A percentile compares a stretch with the other conserved stretches of the same genome.
Evolutionary conservation across 306 rosid species (phyloP).

Genomic region (Vicia sativa): DNA sequence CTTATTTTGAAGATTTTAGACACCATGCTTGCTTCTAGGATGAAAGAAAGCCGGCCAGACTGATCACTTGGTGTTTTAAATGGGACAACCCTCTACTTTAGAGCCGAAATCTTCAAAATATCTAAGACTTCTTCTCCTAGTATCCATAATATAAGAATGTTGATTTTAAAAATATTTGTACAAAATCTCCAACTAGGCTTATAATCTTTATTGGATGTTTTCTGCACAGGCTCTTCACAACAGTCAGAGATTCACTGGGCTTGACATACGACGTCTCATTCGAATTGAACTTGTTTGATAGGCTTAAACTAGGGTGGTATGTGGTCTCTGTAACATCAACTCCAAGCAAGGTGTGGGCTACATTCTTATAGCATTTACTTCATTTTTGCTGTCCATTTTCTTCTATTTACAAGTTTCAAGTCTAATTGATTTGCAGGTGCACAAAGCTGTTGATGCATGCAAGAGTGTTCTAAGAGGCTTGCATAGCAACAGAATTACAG

Average conservation of each 20-base stretch:
- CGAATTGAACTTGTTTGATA: conserved; percentile 86
- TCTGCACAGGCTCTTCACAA: conserved; percentile 85
- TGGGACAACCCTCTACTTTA: conserved; percentile 8
- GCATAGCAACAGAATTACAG: conserved; percentile 87
- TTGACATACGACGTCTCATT: conserved; percentile 97
- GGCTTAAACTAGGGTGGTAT: conserved; percentile 96
- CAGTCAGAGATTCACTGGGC: conserved; percentile 94
- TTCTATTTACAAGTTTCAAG: conserved; percentile 33
- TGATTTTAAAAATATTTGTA: not conserved
- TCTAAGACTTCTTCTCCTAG: conserved; percentile 9
- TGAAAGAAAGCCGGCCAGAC: not conserved
- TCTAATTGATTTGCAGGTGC: conserved; percentile 62
- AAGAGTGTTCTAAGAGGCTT: conserved; percentile 93
- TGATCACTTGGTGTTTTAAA: conserved; percentile 9
- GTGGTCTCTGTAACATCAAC: conserved; percentile 97
- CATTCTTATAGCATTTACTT: conserved; percentile 33
- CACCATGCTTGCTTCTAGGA: conserved; percentile 7
- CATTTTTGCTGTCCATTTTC: conserved; percentile 27
- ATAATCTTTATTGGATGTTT: conserved; percentile 36
- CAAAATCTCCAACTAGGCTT: conserved; percentile 26
- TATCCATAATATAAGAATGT: conserved; percentile 1
- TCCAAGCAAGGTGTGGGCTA: conserved; percentile 78
- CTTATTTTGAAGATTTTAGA: conserved; percentile 26
- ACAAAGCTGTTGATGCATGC: conserved; percentile 98
- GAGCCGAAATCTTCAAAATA: conserved; percentile 14